These are phyloP conservation scores for Brasilioporus rufonigricans DNA, from an alignment of 768 basidiomycete genomes.

Conservation along the genomic window DNA sequence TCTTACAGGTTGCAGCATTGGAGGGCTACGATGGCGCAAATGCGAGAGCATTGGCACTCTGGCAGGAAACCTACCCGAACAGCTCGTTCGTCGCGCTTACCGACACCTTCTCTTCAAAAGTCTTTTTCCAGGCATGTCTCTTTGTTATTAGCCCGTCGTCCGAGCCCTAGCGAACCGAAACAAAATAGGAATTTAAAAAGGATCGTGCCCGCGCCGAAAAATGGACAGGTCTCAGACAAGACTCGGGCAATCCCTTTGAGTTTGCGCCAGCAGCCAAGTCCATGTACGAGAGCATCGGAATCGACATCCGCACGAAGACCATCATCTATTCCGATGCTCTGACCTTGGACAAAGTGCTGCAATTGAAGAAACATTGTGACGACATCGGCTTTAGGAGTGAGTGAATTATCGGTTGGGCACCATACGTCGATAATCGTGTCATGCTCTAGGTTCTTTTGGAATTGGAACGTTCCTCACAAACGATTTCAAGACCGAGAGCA, in stretches of 20 bases:
- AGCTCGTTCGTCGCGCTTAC: constrained; percentile 75
- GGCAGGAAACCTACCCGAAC: constrained; percentile 75
- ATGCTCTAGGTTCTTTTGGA: constrained; percentile 72
- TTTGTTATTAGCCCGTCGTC: background rate
- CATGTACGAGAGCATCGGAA: constrained; percentile 67
- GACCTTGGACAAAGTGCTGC: constrained; percentile 65
- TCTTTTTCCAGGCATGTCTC: constrained; percentile 70
- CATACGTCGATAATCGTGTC: background rate
- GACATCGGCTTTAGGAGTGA: constrained; percentile 68
- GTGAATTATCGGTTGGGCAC: constrained; percentile 1
- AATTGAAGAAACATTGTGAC: constrained; percentile 67
- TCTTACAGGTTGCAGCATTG: constrained; percentile 69
- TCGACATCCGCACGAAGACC: constrained; percentile 60
- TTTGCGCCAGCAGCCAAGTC: constrained; percentile 75
- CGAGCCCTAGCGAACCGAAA: background rate
- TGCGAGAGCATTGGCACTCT: constrained; percentile 70
- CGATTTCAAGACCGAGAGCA: constrained; percentile 61
- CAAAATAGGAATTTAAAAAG: constrained; percentile 51
- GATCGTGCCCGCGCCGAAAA: constrained; percentile 59
- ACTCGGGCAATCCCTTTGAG: constrained; percentile 86
- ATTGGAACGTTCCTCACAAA: constrained; percentile 94
- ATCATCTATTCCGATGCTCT: constrained; percentile 87
- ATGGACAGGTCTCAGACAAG: constrained; percentile 88
- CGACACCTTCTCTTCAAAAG: constrained; percentile 89
- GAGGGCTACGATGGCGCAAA: constrained; percentile 82